Evolutionary conservation across 495 filamentous ascomycete species (phyloP).

Genomic region (Cercophora newfieldiana): DNA sequence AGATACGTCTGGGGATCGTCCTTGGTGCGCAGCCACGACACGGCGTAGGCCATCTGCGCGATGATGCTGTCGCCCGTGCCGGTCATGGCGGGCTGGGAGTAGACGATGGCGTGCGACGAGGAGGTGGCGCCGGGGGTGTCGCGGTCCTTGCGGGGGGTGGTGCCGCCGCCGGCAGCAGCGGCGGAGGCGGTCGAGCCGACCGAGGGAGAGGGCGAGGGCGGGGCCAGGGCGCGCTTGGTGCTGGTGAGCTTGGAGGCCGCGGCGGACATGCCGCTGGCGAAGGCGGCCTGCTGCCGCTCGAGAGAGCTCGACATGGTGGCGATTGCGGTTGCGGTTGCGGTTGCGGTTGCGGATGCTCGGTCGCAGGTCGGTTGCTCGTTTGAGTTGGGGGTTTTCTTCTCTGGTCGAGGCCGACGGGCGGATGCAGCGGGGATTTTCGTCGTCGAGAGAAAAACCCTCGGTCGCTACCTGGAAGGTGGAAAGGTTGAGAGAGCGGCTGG

Average conservation of each 20-base stretch:
- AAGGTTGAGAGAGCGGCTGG: neutral
- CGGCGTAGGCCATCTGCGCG: conserved; percentile 80
- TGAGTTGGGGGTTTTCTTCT: too few relatives aligned
- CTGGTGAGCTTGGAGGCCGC: conserved; percentile 47
- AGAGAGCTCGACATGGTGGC: conserved; percentile 51
- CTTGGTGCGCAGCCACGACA: conserved; percentile 81
- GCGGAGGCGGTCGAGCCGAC: conserved; percentile 49
- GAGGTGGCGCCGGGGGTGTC: conserved; percentile 55
- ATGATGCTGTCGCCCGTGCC: conserved; percentile 76
- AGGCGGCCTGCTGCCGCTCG: conserved; percentile 50
- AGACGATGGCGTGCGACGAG: conserved; percentile 53
- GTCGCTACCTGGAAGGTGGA: neutral
- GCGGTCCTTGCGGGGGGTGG: conserved; percentile 53
- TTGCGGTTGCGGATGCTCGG: too few relatives aligned
- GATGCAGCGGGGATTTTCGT: neutral
- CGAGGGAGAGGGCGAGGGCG: conserved; percentile 41
- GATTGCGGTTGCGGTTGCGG: neutral
- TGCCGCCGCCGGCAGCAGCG: conserved; percentile 39
- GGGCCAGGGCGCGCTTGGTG: conserved; percentile 47
- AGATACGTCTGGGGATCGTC: conserved; percentile 65
- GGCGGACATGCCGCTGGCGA: conserved; percentile 48
- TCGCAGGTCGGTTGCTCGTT: too few relatives aligned
- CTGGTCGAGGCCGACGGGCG: too few relatives aligned
- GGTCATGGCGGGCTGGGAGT: conserved; percentile 76
- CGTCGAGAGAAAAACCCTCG: neutral